These are phyloP conservation scores for Neltuma alba DNA, from an alignment of 306 rosid species.

Conservation along the genomic window DNA sequence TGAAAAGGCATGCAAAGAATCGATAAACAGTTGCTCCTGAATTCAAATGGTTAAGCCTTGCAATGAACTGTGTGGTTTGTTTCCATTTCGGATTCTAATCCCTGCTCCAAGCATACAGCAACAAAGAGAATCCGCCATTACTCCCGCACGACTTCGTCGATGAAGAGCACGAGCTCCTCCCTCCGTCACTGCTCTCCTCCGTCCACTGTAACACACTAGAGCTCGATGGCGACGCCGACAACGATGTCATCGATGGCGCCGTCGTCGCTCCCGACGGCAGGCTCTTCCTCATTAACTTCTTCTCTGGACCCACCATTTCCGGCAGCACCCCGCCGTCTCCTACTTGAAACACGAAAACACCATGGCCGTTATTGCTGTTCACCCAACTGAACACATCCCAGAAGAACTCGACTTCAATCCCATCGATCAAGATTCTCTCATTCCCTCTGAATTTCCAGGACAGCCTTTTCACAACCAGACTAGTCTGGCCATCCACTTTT, in stretches of 20 bases:
- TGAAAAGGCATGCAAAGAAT: slow-evolving; percentile 26
- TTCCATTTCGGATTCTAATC: slow-evolving; percentile 33
- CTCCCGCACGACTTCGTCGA: slow-evolving; percentile 63
- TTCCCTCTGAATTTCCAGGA: slow-evolving; percentile 94
- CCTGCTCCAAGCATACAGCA: slow-evolving; percentile 79
- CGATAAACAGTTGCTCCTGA: not conserved
- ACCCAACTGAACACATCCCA: slow-evolving; percentile 90
- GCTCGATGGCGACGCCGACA: slow-evolving; percentile 45
- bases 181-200: slow-evolving; percentile 81
- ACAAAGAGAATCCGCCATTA: slow-evolving; percentile 71
- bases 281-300: slow-evolving; percentile 68
- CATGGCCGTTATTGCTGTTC: slow-evolving; percentile 48
- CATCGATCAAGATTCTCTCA: slow-evolving; percentile 65
- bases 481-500: slow-evolving; percentile 59
- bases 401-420: slow-evolving; percentile 70
- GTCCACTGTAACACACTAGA: slow-evolving; percentile 82
- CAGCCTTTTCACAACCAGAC: slow-evolving; percentile 63
- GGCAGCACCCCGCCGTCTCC: slow-evolving; percentile 84
- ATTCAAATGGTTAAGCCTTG: not conserved
- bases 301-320: slow-evolving; percentile 76
- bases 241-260: slow-evolving; percentile 20
- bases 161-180: slow-evolving; percentile 83
- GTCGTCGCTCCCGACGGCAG: slow-evolving; percentile 37
- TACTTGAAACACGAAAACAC: slow-evolving; percentile 74
- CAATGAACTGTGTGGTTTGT: not conserved